Percentiles rank a stretch among this genome's conserved stretches.
Conservation (phyloP, 805 yeast species). For the Kuraishia capsulata region DNA sequence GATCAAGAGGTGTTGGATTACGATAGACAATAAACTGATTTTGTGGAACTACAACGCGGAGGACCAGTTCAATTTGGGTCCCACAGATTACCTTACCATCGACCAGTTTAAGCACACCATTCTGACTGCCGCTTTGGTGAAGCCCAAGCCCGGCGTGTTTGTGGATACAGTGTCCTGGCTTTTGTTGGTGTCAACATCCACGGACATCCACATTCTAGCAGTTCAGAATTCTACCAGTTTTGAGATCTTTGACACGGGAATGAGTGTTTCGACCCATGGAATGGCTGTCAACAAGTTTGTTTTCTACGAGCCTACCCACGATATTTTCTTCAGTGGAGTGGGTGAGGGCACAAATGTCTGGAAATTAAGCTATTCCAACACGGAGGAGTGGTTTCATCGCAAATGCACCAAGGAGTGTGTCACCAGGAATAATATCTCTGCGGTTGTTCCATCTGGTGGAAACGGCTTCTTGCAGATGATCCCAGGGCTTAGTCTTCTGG, state of each 20-base stretch:
- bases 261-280: slow-evolving; percentile 75
- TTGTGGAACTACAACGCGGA: slow-evolving; percentile 67
- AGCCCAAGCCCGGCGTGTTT: slow-evolving; percentile 76
- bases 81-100: slow-evolving; percentile 58
- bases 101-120: slow-evolving; percentile 79
- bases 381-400: slow-evolving; percentile 81
- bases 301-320: slow-evolving; percentile 55
- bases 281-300: slow-evolving; percentile 57
- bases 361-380: slow-evolving; percentile 77
- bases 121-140: slow-evolving; percentile 64
- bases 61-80: slow-evolving; percentile 9
- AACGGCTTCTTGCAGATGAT: slow-evolving; percentile 14
- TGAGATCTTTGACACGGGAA: slow-evolving; percentile 73
- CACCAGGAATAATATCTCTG: slow-evolving; percentile 55
- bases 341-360: slow-evolving; percentile 74
- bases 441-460: slow-evolving; percentile 32
- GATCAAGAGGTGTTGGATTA: slow-evolving; percentile 77
- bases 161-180: slow-evolving; percentile 67
- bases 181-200: slow-evolving; percentile 70
- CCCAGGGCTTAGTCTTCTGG: slow-evolving; percentile 18
- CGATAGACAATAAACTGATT: slow-evolving; percentile 69
- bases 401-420: slow-evolving; percentile 78
- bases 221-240: slow-evolving; percentile 48
- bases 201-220: slow-evolving; percentile 70
- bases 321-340: slow-evolving; percentile 77